These are phyloP conservation scores for Picochlorum sp. DNA, from an alignment of 139 green algal genomes.

Conservation along the genomic window DNA sequence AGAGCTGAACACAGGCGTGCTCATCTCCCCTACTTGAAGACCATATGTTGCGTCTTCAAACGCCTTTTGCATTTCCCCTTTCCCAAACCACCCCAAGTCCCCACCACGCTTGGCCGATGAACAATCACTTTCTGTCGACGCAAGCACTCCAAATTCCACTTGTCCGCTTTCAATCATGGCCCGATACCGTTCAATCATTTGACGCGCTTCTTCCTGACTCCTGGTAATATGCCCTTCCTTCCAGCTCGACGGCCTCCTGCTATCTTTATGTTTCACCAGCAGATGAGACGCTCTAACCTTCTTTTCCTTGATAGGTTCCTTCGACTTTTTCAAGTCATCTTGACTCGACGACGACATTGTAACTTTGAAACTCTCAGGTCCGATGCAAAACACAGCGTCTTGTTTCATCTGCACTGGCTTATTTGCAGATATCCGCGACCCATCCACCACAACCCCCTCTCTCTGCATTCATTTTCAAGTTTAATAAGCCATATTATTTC, in stretches of 20 bases:
- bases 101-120: slow-evolving; percentile 51
- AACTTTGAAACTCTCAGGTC: too few relatives aligned
- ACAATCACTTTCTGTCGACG: slow-evolving; percentile 68
- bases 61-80: slow-evolving; percentile 69
- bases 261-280: slow-evolving; percentile 74
- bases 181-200: slow-evolving; percentile 48
- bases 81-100: slow-evolving; percentile 75
- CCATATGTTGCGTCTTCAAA: slow-evolving; percentile 59
- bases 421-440: not conserved
- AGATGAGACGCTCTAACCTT: slow-evolving; percentile 66
- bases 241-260: slow-evolving; percentile 58
- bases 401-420: not conserved
- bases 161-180: slow-evolving; percentile 34
- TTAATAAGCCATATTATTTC: too few relatives aligned
- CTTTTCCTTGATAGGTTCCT: not conserved
- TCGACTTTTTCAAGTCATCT: too few relatives aligned
- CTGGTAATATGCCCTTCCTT: slow-evolving; percentile 66
- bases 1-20: slow-evolving; percentile 57
- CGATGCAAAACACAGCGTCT: not conserved
- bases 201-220: slow-evolving; percentile 63
- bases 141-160: slow-evolving; percentile 56
- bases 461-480: too few relatives aligned
- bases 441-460: not conserved
- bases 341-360: too few relatives aligned
- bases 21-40: slow-evolving; percentile 56